phyloP scores from a whole-genome alignment of 805 yeast species.

The Maudiozyma bulderi region DNA sequence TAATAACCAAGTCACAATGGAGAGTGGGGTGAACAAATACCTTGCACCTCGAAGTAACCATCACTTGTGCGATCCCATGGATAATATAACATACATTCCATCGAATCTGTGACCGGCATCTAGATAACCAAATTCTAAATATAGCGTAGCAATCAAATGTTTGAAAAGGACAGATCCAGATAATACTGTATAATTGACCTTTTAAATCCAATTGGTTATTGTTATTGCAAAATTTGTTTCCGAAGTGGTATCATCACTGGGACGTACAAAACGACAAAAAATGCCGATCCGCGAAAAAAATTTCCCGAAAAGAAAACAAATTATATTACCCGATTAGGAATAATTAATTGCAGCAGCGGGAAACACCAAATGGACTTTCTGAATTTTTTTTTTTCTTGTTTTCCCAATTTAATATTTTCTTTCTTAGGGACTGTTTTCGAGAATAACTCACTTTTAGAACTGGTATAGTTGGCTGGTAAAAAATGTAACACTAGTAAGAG shows the following conservation, averaged over 20 bases:
- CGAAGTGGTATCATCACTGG: too few relatives aligned
- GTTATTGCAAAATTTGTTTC: too few relatives aligned
- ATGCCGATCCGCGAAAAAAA: not conserved
- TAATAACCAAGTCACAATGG: not conserved
- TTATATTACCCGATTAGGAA: constrained; percentile 1
- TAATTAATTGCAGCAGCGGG: not conserved
- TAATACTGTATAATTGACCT: too few relatives aligned
- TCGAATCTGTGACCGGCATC: too few relatives aligned
- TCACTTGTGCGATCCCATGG: not conserved
- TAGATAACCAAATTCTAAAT: too few relatives aligned
- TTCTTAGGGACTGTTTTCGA: not conserved
- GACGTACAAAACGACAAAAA: not conserved
- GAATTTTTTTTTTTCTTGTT: not conserved
- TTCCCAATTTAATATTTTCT: not conserved
- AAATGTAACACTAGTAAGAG: too few relatives aligned
- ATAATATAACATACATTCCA: too few relatives aligned
- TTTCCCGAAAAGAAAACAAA: not conserved
- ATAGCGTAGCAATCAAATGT: too few relatives aligned
- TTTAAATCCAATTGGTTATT: too few relatives aligned
- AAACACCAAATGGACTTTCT: not conserved
- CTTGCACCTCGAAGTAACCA: not conserved
- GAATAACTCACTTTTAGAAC: not conserved
- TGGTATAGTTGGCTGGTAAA: not conserved
- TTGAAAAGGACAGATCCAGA: too few relatives aligned
- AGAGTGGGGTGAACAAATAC: not conserved